Conservation (phyloP, 805 yeast species). For the Zygoascus flipseniorum region DNA sequence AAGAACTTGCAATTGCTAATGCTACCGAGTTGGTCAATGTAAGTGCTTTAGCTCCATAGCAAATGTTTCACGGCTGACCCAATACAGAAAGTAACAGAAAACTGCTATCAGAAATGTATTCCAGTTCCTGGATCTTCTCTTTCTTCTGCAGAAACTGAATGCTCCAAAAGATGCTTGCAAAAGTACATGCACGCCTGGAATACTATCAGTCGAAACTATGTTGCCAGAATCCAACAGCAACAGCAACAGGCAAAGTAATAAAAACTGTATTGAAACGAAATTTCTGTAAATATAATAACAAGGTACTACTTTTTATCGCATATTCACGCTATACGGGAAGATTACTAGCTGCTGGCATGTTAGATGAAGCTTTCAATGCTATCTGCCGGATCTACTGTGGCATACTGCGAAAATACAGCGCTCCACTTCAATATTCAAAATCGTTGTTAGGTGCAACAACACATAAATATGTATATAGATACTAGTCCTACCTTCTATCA, state of each 20-base stretch:
- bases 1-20: slow-evolving; percentile 84
- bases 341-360: no score
- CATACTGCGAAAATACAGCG: no score
- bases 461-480: neutral
- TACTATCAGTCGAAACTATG: slow-evolving; percentile 66
- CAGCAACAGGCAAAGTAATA: neutral
- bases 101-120: slow-evolving; percentile 78
- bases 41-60: slow-evolving; percentile 6
- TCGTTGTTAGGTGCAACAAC: neutral
- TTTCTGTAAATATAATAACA: neutral
- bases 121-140: slow-evolving; percentile 47
- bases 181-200: slow-evolving; percentile 93
- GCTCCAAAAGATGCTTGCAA: slow-evolving; percentile 70
- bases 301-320: no score
- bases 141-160: slow-evolving; percentile 46
- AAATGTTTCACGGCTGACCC: neutral
- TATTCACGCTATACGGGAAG: no score
- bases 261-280: neutral
- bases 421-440: no score
- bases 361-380: no score
- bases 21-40: slow-evolving; percentile 76
- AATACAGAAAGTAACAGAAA: slow-evolving; percentile 57
- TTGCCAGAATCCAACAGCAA: slow-evolving; percentile 52
- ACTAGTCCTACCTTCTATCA: neutral
- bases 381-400: neutral